Evolutionary conservation across 768 basidiomycete genomes (phyloP), one percentile per base, ranked within the genome.

Genomic region (Agaricus sinodeliciosus): DNA sequence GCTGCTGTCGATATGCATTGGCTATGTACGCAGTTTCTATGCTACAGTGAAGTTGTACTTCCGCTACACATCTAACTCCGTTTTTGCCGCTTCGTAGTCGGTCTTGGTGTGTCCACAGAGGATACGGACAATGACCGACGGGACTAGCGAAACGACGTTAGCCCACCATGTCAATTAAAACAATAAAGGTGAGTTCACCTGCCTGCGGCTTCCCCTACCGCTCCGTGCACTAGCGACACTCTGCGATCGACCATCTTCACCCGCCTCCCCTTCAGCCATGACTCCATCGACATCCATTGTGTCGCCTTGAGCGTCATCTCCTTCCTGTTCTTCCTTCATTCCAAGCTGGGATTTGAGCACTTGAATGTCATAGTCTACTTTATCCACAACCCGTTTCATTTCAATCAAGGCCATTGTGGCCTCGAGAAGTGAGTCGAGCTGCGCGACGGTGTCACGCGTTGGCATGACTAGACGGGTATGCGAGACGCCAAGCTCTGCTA

Each of bases 391-490:
- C 59, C 89, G 85, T 75, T 97, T 98, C 58, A 83, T 85, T 61
- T 97, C 91, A n/a, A 95, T 77, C 61, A 97, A 68, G 11, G 79
- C 74, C 3, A 77, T 77, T 0, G 90, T 80, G 3, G 87, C 82
- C 4, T 85, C 83, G 42, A 94, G 62, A 13, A 98, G 67, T 12
- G 74, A 72, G 56, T 96, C 93, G 16, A 94, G 73, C 59, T 79
- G 80, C 48, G 78, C 73, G 49, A 85, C 75, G 58, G 93, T 96
- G 22, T 84, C 83, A 36, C 83, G 77, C 2, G 96, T 97, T 15
- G 96, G 96, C 93, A 98, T 97, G 55, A 95, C 89, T 46, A 99
- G 77, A 9, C 87, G 82, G 13, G 77, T 78, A 51, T 82, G 74
- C 13, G 78, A 77, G 9, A 96, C 71, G 12, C 86, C 85, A 9